Percentiles rank a stretch among this genome's conserved stretches.
Conservation (phyloP, 495 filamentous ascomycete species). For the Geoglossum glabrum region DNA sequence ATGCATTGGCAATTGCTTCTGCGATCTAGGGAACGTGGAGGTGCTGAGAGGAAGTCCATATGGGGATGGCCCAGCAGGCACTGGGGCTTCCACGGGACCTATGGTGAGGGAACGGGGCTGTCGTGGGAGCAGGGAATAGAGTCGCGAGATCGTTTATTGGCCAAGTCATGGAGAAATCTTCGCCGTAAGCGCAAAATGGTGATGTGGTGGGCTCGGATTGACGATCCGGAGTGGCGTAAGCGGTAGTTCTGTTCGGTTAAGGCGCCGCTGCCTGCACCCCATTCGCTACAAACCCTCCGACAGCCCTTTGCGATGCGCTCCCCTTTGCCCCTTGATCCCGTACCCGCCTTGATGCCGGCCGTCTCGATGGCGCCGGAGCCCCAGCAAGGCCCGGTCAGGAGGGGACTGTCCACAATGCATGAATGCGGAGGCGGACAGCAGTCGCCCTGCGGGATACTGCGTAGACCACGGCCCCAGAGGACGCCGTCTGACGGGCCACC, state of each 20-base stretch:
- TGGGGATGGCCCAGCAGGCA: neutral
- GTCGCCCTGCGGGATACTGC: too few relatives aligned
- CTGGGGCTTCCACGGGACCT: neutral
- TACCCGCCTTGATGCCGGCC: too few relatives aligned
- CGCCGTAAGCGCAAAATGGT: neutral
- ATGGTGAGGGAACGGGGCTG: neutral
- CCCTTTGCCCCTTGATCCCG: too few relatives aligned
- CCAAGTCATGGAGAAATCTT: neutral
- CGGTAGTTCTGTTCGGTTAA: neutral
- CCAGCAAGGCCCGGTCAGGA: too few relatives aligned
- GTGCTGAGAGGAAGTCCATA: neutral
- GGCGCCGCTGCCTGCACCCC: neutral
- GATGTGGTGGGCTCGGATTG: neutral
- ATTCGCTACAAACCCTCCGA: neutral
- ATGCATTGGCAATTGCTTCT: neutral
- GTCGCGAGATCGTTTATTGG: neutral
- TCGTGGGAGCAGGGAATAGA: neutral
- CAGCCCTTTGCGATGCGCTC: too few relatives aligned
- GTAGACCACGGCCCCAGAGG: too few relatives aligned
- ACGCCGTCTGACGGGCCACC: too few relatives aligned
- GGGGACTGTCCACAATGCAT: too few relatives aligned
- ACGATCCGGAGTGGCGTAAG: neutral
- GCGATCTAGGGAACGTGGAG: neutral
- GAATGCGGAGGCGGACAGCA: too few relatives aligned
- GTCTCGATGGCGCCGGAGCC: too few relatives aligned